Conservation (phyloP, 495 filamentous ascomycete species). For the Aspergillus ellipticus region DNA sequence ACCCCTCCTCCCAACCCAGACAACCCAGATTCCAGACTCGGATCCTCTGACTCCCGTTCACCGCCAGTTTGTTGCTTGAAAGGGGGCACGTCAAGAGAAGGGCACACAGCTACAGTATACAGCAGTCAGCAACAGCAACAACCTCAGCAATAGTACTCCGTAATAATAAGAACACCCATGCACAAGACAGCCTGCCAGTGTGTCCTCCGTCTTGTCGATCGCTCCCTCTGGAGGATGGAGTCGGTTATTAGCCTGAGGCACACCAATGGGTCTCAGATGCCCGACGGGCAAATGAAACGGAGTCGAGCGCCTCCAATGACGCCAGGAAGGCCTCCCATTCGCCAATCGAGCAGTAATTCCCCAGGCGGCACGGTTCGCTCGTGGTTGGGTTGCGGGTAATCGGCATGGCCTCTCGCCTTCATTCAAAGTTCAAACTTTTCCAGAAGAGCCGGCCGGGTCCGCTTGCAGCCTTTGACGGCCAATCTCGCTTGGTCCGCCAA, state of each 20-base stretch:
- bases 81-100: no score
- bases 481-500: slow-evolving; percentile 11
- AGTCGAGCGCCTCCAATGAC: neutral
- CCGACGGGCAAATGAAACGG: neutral
- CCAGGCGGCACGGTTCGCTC: slow-evolving; percentile 12
- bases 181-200: neutral
- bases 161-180: neutral
- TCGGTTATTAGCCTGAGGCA: slow-evolving; percentile 7
- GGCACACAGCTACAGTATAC: no score
- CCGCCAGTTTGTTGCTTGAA: no score
- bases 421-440: neutral
- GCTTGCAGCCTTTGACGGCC: neutral
- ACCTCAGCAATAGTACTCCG: neutral
- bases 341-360: neutral
- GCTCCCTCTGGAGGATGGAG: slow-evolving; percentile 12
- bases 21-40: no score
- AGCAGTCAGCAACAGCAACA: no score
- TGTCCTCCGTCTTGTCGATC: neutral
- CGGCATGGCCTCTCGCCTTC: neutral
- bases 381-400: neutral
- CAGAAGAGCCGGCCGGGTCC: neutral
- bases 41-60: no score
- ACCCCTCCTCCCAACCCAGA: no score
- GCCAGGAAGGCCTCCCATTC: neutral
- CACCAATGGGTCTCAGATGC: neutral